Evolutionary conservation across 345 rosid species (phyloP).

Genomic region (Linum trigynum): DNA sequence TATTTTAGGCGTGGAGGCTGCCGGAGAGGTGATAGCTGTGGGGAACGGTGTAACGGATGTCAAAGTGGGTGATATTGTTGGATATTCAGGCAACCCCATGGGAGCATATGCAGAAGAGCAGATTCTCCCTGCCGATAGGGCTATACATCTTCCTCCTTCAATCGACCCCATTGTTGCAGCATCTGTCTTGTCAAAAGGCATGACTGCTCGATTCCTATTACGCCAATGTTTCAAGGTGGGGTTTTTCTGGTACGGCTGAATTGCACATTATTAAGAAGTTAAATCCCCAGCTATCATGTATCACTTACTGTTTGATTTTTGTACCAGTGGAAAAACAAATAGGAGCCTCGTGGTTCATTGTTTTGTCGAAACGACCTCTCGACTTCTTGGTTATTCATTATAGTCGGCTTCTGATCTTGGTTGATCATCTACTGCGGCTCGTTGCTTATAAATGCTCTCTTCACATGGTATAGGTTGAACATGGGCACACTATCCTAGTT

Average conservation of each 20-base stretch:
- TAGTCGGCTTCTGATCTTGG: no score
- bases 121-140: constrained; percentile 66
- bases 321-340: background rate
- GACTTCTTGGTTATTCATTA: no score
- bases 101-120: constrained; percentile 87
- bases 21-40: constrained; percentile 72
- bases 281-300: no score
- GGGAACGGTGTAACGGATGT: constrained; percentile 73
- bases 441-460: background rate
- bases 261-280: background rate
- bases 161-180: constrained; percentile 62
- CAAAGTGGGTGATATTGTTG: constrained; percentile 76
- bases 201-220: constrained; percentile 71
- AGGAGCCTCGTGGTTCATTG: background rate
- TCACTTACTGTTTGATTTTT: no score
- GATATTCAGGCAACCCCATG: constrained; percentile 59
- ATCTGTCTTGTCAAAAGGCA: constrained; percentile 69
- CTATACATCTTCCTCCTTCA: constrained; percentile 73
- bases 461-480: constrained; percentile 42
- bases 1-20: constrained; percentile 69
- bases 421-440: no score
- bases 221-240: constrained; percentile 78
- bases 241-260: background rate
- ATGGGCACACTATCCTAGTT: constrained; percentile 64
- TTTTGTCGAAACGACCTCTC: no score